Conservation (phyloP, 768 basidiomycete genomes). For the Austroboletus festivus region DNA sequence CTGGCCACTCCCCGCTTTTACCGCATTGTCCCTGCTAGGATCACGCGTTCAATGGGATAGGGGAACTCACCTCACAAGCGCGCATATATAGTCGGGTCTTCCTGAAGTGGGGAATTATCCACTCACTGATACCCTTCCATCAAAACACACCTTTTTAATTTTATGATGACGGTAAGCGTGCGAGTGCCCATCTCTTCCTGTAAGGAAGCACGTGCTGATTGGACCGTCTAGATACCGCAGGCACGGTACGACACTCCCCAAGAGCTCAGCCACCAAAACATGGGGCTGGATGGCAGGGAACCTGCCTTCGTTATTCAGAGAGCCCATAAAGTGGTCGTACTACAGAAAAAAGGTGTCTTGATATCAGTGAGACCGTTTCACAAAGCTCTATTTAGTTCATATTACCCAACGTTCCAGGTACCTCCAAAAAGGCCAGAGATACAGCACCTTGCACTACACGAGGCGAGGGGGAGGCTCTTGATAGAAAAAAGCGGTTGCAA, state of each 20-base stretch:
- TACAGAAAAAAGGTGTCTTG: conserved; percentile 19
- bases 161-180: conserved; percentile 19
- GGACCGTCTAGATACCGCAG: conserved; percentile 18
- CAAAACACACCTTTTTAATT: conserved; percentile 27
- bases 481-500: conserved; percentile 8
- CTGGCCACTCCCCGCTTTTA: conserved; percentile 19
- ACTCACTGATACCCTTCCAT: conserved; percentile 13
- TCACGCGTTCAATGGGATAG: conserved; percentile 2
- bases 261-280: conserved; percentile 1
- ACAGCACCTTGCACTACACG: conserved; percentile 14
- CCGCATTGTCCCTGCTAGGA: conserved; percentile 4
- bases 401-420: conserved; percentile 20
- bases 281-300: conserved; percentile 7
- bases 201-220: conserved; percentile 25
- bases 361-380: conserved; percentile 15
- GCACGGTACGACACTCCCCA: conserved; percentile 8
- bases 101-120: conserved; percentile 8
- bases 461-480: conserved; percentile 12
- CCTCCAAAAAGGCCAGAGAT: conserved; percentile 18
- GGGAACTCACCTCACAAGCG: neutral
- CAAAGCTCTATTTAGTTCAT: neutral
- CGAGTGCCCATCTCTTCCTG: conserved; percentile 15
- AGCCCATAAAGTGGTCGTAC: conserved; percentile 19
- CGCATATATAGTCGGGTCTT: conserved; percentile 14
- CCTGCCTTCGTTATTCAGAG: conserved; percentile 23